phyloP scores from a whole-genome alignment of 768 basidiomycete species.

The Gymnopilus dilepis region DNA sequence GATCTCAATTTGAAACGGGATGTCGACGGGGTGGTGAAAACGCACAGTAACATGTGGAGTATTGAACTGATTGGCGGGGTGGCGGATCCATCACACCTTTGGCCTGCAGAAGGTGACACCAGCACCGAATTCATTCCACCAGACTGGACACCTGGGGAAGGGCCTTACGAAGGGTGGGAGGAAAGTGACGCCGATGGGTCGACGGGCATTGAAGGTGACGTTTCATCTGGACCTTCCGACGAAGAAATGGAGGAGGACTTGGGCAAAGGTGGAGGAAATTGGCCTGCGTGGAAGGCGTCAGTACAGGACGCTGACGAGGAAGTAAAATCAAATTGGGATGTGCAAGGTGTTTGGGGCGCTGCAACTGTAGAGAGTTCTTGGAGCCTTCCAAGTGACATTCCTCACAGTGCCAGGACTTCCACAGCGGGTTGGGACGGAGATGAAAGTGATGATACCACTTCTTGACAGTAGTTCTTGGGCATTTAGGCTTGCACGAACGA shows the following conservation, averaged over 20 bases:
- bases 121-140: conserved; percentile 47
- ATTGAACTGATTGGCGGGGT: conserved; percentile 51
- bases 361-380: conserved; percentile 11
- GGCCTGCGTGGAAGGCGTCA: conserved; percentile 21
- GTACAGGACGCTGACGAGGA: conserved; percentile 12
- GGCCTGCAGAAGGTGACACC: conserved; percentile 36
- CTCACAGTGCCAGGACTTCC: conserved; percentile 36
- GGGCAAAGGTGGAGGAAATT: conserved; percentile 27
- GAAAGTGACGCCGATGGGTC: conserved; percentile 36
- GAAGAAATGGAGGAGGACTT: conserved; percentile 30
- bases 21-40: conserved; percentile 35
- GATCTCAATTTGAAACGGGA: conserved; percentile 45
- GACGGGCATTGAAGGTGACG: conserved; percentile 42
- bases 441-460: conserved; percentile 45
- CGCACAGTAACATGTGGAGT: conserved; percentile 42
- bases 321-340: conserved; percentile 17
- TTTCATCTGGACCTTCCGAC: conserved; percentile 16
- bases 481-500: background rate
- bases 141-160: conserved; percentile 52
- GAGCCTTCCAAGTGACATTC: conserved; percentile 22
- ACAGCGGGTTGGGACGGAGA: conserved; percentile 53
- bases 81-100: conserved; percentile 31
- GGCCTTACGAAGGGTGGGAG: conserved; percentile 31
- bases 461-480: conserved; percentile 16
- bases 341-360: conserved; percentile 20